phyloP scores from a whole-genome alignment of 352 stramenopile species.

The Discostella stelligera region DNA sequence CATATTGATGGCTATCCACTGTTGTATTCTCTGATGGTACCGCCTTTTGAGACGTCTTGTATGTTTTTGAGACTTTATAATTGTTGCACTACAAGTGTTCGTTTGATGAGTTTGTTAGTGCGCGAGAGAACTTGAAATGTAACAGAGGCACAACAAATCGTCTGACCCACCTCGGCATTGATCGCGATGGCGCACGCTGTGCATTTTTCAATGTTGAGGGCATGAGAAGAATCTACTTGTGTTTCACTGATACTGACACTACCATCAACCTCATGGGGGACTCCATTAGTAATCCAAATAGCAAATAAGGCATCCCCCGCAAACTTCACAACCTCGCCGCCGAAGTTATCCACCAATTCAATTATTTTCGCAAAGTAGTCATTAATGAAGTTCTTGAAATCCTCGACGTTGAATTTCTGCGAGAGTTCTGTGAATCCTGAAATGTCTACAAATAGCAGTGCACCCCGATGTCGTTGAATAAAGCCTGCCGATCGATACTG shows the following conservation, averaged over 20 bases:
- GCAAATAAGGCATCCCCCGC: conserved; percentile 63
- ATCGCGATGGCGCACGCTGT: conserved; percentile 41
- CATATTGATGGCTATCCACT: conserved; percentile 20
- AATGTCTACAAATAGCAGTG: conserved; percentile 53
- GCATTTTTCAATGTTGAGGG: conserved; percentile 35
- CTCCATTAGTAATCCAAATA: conserved; percentile 26
- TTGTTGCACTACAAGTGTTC: conserved; percentile 29
- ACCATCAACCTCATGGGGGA: background rate
- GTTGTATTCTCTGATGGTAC: background rate
- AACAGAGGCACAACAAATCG: too few species aligned
- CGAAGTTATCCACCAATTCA: conserved; percentile 28
- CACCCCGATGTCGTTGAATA: conserved; percentile 24
- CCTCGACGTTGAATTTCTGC: conserved; percentile 38
- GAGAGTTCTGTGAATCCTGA: conserved; percentile 43
- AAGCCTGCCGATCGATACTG: conserved; percentile 31
- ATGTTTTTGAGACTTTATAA: conserved; percentile 34
- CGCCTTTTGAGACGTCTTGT: conserved; percentile 6
- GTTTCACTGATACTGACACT: background rate
- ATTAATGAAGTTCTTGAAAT: conserved; percentile 52
- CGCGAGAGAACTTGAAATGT: too few species aligned
- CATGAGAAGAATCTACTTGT: background rate
- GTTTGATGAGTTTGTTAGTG: too few species aligned
- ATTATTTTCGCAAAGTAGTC: conserved; percentile 54
- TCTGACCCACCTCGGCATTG: conserved; percentile 4
- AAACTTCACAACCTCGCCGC: conserved; percentile 66